A percentile compares a stretch with the other conserved stretches of the same genome.
These are phyloP conservation scores for Solioccasus polychromus DNA, from an alignment of 768 basidiomycete genomes.

Conservation along the genomic window DNA sequence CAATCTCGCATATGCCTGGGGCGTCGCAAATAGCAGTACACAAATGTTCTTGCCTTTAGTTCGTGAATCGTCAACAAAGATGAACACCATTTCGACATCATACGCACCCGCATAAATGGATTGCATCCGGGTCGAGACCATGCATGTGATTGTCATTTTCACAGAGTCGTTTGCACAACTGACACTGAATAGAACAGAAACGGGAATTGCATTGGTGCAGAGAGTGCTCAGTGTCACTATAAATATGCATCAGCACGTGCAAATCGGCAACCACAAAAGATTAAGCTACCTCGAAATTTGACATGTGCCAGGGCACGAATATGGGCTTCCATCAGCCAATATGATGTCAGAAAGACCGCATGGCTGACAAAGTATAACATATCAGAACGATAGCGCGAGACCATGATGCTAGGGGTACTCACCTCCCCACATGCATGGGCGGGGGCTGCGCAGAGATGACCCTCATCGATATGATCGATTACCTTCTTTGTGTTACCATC, in stretches of 20 bases:
- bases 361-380: conserved; percentile 27
- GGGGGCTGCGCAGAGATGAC: conserved; percentile 52
- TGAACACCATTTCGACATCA: neutral
- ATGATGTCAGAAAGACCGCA: conserved; percentile 37
- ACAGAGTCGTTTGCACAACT: conserved; percentile 56
- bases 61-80: neutral
- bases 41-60: conserved; percentile 47
- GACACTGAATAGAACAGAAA: conserved; percentile 52
- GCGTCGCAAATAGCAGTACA: conserved; percentile 43
- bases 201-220: conserved; percentile 50
- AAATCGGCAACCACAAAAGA: neutral
- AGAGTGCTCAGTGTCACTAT: conserved; percentile 44
- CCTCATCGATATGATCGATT: conserved; percentile 43
- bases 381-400: neutral
- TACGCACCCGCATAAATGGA: conserved; percentile 58
- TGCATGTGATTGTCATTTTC: conserved; percentile 50
- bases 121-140: conserved; percentile 35
- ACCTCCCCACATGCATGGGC: conserved; percentile 58
- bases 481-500: conserved; percentile 31
- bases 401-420: neutral
- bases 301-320: conserved; percentile 44
- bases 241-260: neutral
- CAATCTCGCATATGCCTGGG: conserved; percentile 55
- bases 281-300: conserved; percentile 37
- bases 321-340: conserved; percentile 29